Evolutionary conservation across 345 rosid genomes (phyloP).

Genomic region (Cardamine chenopodiifolia): DNA sequence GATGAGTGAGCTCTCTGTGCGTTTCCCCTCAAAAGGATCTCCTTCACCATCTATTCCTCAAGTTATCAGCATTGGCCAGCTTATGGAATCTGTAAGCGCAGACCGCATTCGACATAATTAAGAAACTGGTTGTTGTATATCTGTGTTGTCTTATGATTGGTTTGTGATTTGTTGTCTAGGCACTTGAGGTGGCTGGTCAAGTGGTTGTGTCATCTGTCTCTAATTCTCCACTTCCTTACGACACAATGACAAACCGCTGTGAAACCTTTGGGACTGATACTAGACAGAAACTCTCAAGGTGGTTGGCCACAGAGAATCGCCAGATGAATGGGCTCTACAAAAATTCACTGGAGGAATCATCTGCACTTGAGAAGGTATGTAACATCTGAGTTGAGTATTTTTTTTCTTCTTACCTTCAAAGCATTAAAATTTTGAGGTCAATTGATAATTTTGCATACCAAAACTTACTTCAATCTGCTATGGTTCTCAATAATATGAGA

Average conservation of each 20-base stretch:
- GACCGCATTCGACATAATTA: neutral
- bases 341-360: constrained; percentile 30
- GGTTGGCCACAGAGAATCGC: constrained; percentile 75
- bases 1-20: constrained; percentile 74
- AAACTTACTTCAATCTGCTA: constrained; percentile 5
- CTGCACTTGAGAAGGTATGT: constrained; percentile 55
- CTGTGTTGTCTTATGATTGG: constrained; percentile 17
- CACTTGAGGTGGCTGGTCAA: constrained; percentile 94
- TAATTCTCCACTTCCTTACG: constrained; percentile 83
- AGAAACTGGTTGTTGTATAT: constrained; percentile 3
- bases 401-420: neutral
- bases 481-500: neutral
- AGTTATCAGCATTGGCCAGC: constrained; percentile 85
- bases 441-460: neutral
- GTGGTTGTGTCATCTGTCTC: constrained; percentile 83
- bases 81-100: constrained; percentile 75
- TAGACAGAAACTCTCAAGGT: constrained; percentile 82
- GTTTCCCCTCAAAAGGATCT: constrained; percentile 59
- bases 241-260: constrained; percentile 78
- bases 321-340: constrained; percentile 34
- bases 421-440: neutral
- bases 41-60: constrained; percentile 69
- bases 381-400: neutral
- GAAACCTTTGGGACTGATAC: constrained; percentile 84
- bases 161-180: constrained; percentile 52